phyloP scores from a whole-genome alignment of 208 protist genomes.

The Acanthamoeba healyi region DNA sequence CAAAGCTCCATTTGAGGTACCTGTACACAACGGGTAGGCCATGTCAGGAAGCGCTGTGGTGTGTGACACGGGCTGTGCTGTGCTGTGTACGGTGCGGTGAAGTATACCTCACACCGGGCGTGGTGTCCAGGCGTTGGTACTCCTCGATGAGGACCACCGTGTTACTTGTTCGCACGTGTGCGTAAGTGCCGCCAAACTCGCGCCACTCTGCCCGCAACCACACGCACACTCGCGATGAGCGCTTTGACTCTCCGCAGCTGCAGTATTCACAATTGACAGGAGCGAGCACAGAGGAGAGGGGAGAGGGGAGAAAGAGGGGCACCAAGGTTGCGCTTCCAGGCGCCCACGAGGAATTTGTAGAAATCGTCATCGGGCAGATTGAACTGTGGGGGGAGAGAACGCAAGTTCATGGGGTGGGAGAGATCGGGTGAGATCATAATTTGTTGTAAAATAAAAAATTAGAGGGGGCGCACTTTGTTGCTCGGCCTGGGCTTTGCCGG shows the following conservation, averaged over 20 bases:
- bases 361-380: conserved; percentile 80
- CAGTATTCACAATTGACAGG: too few species aligned
- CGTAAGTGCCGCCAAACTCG: conserved; percentile 80
- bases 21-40: not conserved
- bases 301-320: not conserved
- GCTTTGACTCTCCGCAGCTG: too few species aligned
- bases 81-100: not conserved
- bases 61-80: not conserved
- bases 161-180: conserved; percentile 81
- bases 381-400: conserved; percentile 26
- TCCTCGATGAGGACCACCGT: conserved; percentile 82
- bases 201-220: conserved; percentile 71
- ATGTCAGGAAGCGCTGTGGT: not conserved
- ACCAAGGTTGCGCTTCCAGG: conserved; percentile 83
- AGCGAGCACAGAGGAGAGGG: not conserved
- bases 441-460: conserved; percentile 18
- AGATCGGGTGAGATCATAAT: not conserved
- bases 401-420: not conserved
- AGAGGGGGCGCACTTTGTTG: not conserved
- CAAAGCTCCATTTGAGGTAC: conserved; percentile 85
- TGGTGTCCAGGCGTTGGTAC: conserved; percentile 39
- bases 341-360: conserved; percentile 78
- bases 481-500: not conserved
- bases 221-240: not conserved
- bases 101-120: not conserved